Conservation (phyloP, 2,329 filamentous ascomycete species). For the Hypocreales sp. region DNA sequence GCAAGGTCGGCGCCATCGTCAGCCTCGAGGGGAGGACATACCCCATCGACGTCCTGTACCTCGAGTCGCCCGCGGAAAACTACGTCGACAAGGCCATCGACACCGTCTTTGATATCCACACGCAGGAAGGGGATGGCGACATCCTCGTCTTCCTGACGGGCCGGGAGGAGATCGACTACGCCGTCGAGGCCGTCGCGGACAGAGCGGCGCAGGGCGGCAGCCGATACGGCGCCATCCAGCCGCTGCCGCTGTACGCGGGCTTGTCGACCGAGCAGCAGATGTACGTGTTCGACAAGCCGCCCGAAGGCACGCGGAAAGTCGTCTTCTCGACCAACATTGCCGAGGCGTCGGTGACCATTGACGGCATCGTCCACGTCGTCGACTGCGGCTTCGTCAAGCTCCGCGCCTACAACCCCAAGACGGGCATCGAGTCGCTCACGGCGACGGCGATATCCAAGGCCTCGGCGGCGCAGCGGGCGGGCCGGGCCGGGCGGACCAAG, state of each 20-base stretch:
- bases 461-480: constrained; percentile 80
- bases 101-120: constrained; percentile 78
- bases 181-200: constrained; percentile 66
- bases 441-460: constrained; percentile 76
- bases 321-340: constrained; percentile 93
- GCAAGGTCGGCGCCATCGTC: constrained; percentile 39
- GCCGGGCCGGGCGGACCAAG: constrained; percentile 75
- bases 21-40: constrained; percentile 79
- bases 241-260: constrained; percentile 74
- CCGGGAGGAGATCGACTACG: constrained; percentile 78
- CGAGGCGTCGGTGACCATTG: constrained; percentile 88
- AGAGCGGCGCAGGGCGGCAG: constrained; percentile 43
- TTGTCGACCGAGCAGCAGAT: constrained; percentile 84
- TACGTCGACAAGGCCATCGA: constrained; percentile 74
- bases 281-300: constrained; percentile 78
- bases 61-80: constrained; percentile 64
- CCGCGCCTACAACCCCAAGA: constrained; percentile 67
- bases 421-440: constrained; percentile 78
- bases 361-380: constrained; percentile 80
- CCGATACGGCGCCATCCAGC: constrained; percentile 12
- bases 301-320: constrained; percentile 74
- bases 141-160: constrained; percentile 87
- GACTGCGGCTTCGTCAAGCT: constrained; percentile 88
- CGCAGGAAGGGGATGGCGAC: constrained; percentile 65
- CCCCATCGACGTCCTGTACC: constrained; percentile 74